Evolutionary conservation across 768 basidiomycete genomes (phyloP).

Genomic region (Kwoniella pini): DNA sequence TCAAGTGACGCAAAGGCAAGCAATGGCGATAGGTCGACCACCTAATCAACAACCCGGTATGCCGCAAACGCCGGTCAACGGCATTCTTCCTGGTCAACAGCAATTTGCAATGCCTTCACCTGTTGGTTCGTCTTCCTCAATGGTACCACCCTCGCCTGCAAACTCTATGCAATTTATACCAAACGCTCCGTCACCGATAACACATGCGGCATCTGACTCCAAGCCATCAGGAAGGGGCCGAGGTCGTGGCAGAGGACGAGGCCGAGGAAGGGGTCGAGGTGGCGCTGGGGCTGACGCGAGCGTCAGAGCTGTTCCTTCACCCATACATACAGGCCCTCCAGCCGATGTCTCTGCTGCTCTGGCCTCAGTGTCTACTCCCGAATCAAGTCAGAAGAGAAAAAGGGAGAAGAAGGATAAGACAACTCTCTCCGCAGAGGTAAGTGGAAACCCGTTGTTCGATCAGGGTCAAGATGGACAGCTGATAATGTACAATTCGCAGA

Average conservation of each 20-base stretch:
- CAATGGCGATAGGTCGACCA: constrained; percentile 19
- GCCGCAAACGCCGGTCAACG: background rate
- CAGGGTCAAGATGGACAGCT: too few relatives aligned
- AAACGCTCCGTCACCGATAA: background rate
- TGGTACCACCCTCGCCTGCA: constrained; percentile 15
- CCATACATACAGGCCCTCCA: constrained; percentile 12
- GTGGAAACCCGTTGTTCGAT: background rate
- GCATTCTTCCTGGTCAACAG: constrained; percentile 2
- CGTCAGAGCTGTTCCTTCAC: constrained; percentile 10
- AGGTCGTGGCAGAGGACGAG: background rate
- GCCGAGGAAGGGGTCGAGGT: constrained; percentile 1
- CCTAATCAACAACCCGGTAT: constrained; percentile 4
- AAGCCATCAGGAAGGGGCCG: background rate
- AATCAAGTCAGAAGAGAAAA: constrained; percentile 32
- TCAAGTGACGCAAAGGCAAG: constrained; percentile 9
- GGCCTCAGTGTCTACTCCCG: constrained; percentile 3
- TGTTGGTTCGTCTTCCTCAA: constrained; percentile 2
- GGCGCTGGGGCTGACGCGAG: background rate
- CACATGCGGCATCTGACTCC: background rate
- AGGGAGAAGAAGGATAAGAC: constrained; percentile 19
- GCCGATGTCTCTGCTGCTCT: background rate
- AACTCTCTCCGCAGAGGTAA: constrained; percentile 7
- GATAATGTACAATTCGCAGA: background rate
- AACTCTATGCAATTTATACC: background rate
- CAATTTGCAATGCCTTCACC: constrained; percentile 1